Conservation (phyloP, 148 eudicot genomes). For the Cornus kousa region DNA sequence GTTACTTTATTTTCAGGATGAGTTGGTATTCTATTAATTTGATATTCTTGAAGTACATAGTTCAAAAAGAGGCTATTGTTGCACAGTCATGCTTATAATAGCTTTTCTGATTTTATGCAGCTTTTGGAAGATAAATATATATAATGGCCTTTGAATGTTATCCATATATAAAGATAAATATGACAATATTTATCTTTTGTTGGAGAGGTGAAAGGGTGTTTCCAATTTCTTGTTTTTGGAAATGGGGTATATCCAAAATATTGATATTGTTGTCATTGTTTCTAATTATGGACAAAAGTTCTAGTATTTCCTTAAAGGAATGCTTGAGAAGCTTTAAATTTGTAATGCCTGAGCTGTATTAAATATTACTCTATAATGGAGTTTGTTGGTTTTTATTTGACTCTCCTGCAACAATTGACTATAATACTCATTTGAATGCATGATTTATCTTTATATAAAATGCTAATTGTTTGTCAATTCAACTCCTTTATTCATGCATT, state of each 20-base stretch:
- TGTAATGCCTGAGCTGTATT: neutral
- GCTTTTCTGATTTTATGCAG: too few relatives aligned
- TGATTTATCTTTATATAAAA: neutral
- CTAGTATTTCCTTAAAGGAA: neutral
- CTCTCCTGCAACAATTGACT: constrained; percentile 2
- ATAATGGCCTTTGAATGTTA: neutral
- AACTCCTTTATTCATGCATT: neutral
- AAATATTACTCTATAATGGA: neutral
- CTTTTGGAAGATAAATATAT: too few relatives aligned
- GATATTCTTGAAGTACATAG: neutral
- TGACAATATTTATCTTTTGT: neutral
- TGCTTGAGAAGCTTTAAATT: neutral
- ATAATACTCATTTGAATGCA: neutral
- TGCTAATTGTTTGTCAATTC: neutral
- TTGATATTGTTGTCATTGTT: neutral
- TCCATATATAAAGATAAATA: neutral
- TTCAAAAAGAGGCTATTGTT: neutral
- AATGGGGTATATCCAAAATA: too few relatives aligned
- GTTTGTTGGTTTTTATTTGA: neutral
- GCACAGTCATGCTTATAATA: neutral
- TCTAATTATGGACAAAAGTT: neutral
- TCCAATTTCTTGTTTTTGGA: neutral
- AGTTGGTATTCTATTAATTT: neutral
- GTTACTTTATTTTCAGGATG: constrained; percentile 28
- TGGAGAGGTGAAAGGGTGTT: neutral